Evolutionary conservation across 2,329 filamentous ascomycete species (phyloP).

Genomic region (Neofusicoccum laricinum): DNA sequence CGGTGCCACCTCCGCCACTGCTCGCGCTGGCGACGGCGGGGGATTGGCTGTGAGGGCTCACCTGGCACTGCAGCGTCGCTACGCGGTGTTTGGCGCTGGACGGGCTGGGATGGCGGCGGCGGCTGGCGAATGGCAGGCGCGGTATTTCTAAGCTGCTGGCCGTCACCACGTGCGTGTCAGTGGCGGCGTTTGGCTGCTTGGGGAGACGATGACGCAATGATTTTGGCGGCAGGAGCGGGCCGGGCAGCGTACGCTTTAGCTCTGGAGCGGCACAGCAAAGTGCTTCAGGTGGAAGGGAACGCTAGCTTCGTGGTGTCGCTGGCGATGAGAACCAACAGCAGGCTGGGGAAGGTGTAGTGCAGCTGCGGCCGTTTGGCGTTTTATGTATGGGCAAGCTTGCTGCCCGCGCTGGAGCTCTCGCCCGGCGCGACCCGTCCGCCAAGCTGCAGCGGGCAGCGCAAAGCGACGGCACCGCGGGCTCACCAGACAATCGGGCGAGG

Average conservation of each 20-base stretch:
- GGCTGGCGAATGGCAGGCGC: conserved; percentile 4
- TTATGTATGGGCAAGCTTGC: conserved; percentile 4
- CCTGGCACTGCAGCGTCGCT: background rate
- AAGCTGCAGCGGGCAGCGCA: background rate
- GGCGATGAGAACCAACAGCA: background rate
- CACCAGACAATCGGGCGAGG: conserved; percentile 13
- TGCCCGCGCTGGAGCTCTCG: background rate
- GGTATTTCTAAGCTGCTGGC: conserved; percentile 5
- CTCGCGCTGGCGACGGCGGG: background rate
- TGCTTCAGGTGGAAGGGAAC: no score
- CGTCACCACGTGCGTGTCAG: conserved; percentile 1
- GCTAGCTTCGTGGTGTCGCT: background rate
- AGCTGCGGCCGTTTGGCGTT: background rate
- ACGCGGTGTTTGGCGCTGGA: background rate
- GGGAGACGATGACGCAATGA: conserved; percentile 8
- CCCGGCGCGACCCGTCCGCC: conserved; percentile 3
- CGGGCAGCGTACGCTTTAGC: background rate
- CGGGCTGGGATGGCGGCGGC: background rate
- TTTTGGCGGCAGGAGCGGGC: background rate
- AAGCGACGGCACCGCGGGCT: background rate
- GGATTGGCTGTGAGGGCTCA: background rate
- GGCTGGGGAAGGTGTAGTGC: background rate
- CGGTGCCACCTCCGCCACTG: background rate
- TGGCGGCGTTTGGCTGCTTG: background rate
- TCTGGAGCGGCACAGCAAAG: background rate